phyloP scores from a whole-genome alignment of 805 yeast genomes.

The Ogataea paraovalis region DNA sequence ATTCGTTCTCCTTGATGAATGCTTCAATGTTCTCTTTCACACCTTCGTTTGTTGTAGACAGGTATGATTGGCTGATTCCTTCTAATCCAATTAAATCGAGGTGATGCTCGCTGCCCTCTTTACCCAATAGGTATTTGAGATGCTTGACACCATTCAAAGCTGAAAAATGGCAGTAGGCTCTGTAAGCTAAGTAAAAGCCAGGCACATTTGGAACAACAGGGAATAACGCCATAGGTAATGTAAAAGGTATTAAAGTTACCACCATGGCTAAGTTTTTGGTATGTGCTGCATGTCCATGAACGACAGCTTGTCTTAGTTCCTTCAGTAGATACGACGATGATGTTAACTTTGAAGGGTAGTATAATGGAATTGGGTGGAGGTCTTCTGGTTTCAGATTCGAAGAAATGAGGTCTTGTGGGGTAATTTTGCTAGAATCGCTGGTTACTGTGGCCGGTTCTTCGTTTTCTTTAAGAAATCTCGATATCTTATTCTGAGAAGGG shows the following conservation, averaged over 20 bases:
- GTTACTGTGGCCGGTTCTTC: too few species aligned
- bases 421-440: constrained; percentile 5
- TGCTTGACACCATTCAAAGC: constrained; percentile 75
- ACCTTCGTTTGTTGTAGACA: constrained; percentile 19
- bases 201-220: constrained; percentile 93
- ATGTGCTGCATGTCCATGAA: constrained; percentile 39
- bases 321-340: neutral
- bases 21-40: constrained; percentile 17
- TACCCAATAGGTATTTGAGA: constrained; percentile 49
- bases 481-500: constrained; percentile 62
- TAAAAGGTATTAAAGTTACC: constrained; percentile 63
- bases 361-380: constrained; percentile 41
- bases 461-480: constrained; percentile 43
- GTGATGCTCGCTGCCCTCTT: constrained; percentile 26
- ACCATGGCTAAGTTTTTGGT: constrained; percentile 49
- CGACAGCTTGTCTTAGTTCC: constrained; percentile 25
- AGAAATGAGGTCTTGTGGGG: constrained; percentile 4
- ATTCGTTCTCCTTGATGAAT: constrained; percentile 7
- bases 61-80: constrained; percentile 28
- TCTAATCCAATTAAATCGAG: constrained; percentile 32
- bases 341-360: constrained; percentile 39
- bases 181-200: constrained; percentile 76
- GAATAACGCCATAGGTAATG: constrained; percentile 72
- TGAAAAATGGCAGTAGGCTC: constrained; percentile 80
- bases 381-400: constrained; percentile 16